Base-by-base conservation (phyloP, 2,329 filamentous ascomycete species). In the Aureobasidium sp. region DNA sequence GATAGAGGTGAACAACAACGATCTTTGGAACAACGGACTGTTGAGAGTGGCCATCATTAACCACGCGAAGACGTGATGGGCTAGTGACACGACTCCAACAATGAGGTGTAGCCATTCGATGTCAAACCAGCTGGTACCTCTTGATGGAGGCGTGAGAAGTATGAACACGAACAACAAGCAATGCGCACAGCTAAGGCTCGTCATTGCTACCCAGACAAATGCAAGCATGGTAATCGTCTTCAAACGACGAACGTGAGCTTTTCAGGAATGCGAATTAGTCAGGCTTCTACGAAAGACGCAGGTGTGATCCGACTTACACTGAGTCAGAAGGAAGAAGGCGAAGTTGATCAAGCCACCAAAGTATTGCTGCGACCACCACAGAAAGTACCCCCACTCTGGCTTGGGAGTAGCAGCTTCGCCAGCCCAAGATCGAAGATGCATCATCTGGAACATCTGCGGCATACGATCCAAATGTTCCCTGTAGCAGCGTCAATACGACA, bases 281-380 rank as follows among this genome's bases (percentile, higher is more conserved):
- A 27, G 5, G 3, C 14, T 21, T 34, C 14, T 8, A 3, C 3
- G 34, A 9, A 32, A 32, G 3, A 48, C 10, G 6, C 25, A 30
- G 16, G 45, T 9, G 8, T 11, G 30, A 13, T 16, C 34, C 7
- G 16, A 54, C 49, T 6, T 48, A 61, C 60, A 53, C n/a, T 57
- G 49, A 27, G 39, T 49, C n/a, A 49, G 16, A 7, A 61, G 42
- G 36, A 61, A 61, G 32, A 57, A 34, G n/a, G 36, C 34, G 21
- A 53, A 61, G n/a, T 7, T 48, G 11, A 61, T 37, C 21, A 45
- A 36, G 5, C 60, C 60, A 16, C 42, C 36, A 41, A 57, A 42
- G n/a, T 50, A 57, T 50, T 61, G 50, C 34, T 61, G 60, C 25
- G 51, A 45, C 32, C 32, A 48, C 50, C 50, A 61, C 30, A 61